phyloP scores from a whole-genome alignment of 257 asterid genomes.

The Lycium barbarum region DNA sequence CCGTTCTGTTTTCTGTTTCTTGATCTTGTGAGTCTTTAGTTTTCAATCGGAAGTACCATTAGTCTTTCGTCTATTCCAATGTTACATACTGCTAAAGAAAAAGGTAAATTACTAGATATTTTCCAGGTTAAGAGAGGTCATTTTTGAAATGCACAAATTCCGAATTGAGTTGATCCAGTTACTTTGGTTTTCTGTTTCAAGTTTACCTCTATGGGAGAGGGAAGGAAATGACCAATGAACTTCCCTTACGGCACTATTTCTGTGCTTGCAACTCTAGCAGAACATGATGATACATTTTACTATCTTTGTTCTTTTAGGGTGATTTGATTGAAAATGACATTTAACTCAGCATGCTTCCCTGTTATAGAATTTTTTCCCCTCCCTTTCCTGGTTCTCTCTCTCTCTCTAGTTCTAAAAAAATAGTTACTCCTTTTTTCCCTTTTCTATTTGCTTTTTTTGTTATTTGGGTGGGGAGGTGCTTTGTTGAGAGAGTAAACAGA shows the following conservation, averaged over 20 bases:
- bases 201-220: neutral
- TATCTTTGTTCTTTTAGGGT: neutral
- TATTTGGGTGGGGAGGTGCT: neutral
- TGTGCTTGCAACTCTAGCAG: neutral
- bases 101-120: neutral
- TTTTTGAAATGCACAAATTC: neutral
- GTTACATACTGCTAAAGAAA: neutral
- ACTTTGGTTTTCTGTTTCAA: neutral
- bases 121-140: neutral
- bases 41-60: neutral
- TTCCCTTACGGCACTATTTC: neutral
- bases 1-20: no score
- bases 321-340: conserved; percentile 4
- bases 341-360: neutral
- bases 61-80: neutral
- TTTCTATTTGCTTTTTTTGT: neutral
- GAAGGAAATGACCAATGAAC: neutral
- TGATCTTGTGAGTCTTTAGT: no score
- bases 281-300: neutral
- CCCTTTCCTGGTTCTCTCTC: conserved; percentile 19
- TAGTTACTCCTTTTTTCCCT: neutral
- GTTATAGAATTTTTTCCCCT: neutral
- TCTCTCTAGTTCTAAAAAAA: neutral
- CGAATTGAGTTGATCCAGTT: neutral
- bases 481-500: neutral